phyloP scores from a whole-genome alignment of 768 basidiomycete species.

The Tephrocybe rancida region DNA sequence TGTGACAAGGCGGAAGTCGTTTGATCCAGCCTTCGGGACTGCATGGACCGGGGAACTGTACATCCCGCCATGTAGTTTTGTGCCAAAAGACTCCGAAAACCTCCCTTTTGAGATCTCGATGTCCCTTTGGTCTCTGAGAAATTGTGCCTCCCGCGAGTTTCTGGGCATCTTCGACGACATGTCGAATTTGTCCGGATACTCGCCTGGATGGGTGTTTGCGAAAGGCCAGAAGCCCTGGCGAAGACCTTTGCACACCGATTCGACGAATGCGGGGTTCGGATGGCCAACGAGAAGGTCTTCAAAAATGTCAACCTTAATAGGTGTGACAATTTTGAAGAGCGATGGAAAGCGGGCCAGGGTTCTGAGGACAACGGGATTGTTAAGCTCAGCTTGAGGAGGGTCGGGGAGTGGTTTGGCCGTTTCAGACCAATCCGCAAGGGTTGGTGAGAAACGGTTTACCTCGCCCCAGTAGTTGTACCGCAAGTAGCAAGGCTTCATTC shows the following conservation, averaged over 20 bases:
- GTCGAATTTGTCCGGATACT: background rate
- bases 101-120: background rate
- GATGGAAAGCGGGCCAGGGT: background rate
- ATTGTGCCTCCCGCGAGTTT: background rate
- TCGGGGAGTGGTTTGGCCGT: conserved; percentile 1
- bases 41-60: background rate
- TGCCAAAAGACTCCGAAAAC: conserved; percentile 2
- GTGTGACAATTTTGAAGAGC: conserved; percentile 6
- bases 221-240: conserved; percentile 8
- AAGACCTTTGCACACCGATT: conserved; percentile 8
- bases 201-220: background rate
- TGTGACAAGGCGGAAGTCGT: conserved; percentile 1
- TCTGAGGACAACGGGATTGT: background rate
- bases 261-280: background rate
- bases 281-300: background rate
- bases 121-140: conserved; percentile 5
- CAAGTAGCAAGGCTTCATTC: background rate
- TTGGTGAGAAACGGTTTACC: background rate
- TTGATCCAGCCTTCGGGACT: background rate
- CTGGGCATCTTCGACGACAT: background rate
- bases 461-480: background rate
- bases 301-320: background rate
- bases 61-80: background rate
- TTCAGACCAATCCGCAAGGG: background rate
- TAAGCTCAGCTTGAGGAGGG: background rate